Conservation (phyloP, 2,329 filamentous ascomycete genomes). For the Epichloe brachyelytri region DNA sequence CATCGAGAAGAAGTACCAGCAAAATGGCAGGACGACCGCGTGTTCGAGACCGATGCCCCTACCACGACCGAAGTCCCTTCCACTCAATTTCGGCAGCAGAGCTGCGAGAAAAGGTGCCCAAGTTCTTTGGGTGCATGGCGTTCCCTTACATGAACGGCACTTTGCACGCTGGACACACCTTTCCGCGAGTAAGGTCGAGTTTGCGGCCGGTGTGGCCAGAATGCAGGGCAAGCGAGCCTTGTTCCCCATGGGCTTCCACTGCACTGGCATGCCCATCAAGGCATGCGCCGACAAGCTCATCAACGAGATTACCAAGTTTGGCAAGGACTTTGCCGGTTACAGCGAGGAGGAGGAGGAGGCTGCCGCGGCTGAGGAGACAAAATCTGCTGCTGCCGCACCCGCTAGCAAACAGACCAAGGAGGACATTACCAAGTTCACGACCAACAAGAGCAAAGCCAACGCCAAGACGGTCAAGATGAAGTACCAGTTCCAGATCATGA, state of each 20-base stretch:
- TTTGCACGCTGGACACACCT: conserved; percentile 82
- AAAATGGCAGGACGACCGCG: conserved; percentile 36
- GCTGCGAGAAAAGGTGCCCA: conserved; percentile 69
- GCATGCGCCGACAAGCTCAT: conserved; percentile 91
- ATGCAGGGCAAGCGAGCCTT: conserved; percentile 83
- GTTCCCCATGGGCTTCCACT: conserved; percentile 87
- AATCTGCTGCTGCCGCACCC: conserved; percentile 19
- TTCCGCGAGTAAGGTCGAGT: conserved; percentile 86
- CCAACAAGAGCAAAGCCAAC: conserved; percentile 84
- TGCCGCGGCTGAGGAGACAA: conserved; percentile 32
- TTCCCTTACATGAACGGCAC: conserved; percentile 71
- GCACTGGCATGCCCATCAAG: conserved; percentile 95
- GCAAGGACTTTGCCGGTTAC: conserved; percentile 71
- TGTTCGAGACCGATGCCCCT: conserved; percentile 83
- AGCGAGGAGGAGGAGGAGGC: conserved; percentile 39
- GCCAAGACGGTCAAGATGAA: conserved; percentile 87
- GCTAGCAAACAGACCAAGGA: conserved; percentile 58
- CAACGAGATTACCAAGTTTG: conserved; percentile 81
- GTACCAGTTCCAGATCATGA: conserved; percentile 94
- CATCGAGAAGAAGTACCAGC: conserved; percentile 85
- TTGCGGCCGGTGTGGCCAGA: conserved; percentile 70
- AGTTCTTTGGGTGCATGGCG: conserved; percentile 62
- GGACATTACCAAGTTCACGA: conserved; percentile 81
- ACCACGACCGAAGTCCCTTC: conserved; percentile 61
- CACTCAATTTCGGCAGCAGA: conserved; percentile 61